These are phyloP conservation scores for Papiliotrema nemorosa DNA, from an alignment of 1,284 basidiomycete genomes.

Conservation along the genomic window DNA sequence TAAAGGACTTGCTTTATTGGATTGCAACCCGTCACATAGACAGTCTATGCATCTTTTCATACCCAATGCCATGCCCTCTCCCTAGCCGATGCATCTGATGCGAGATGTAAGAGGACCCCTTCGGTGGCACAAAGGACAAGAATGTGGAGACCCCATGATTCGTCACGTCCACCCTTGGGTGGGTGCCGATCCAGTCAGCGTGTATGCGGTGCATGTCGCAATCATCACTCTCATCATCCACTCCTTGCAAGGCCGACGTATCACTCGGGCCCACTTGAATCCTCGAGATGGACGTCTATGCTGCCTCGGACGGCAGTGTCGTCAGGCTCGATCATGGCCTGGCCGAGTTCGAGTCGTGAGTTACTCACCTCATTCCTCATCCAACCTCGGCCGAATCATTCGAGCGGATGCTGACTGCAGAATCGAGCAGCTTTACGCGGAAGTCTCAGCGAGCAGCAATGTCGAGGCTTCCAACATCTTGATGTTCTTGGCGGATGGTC, in stretches of 20 bases:
- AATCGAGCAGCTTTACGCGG: constrained; percentile 31
- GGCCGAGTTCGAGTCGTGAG: constrained; percentile 38
- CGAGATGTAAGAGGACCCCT: too few relatives aligned
- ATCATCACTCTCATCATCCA: too few relatives aligned
- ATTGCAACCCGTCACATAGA: too few relatives aligned
- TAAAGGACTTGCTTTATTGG: constrained; percentile 1
- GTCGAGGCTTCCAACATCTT: constrained; percentile 32
- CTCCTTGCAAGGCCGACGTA: neutral
- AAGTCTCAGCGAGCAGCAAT: constrained; percentile 23
- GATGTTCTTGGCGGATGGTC: constrained; percentile 43
- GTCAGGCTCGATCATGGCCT: constrained; percentile 25
- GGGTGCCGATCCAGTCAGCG: neutral
- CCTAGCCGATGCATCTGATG: too few relatives aligned
- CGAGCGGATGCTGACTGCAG: constrained; percentile 12
- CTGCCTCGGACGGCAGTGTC: constrained; percentile 40
- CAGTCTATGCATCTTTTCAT: too few relatives aligned
- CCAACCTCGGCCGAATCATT: neutral
- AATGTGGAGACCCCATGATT: neutral
- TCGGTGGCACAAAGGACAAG: too few relatives aligned
- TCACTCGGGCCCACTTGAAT: too few relatives aligned
- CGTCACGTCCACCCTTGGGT: neutral
- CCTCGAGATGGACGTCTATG: constrained; percentile 43
- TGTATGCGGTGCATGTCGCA: neutral
- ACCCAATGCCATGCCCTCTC: too few relatives aligned
- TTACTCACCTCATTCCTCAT: neutral